Conservation (phyloP, 2,329 filamentous ascomycete species). For the Diaporthe vexans region DNA sequence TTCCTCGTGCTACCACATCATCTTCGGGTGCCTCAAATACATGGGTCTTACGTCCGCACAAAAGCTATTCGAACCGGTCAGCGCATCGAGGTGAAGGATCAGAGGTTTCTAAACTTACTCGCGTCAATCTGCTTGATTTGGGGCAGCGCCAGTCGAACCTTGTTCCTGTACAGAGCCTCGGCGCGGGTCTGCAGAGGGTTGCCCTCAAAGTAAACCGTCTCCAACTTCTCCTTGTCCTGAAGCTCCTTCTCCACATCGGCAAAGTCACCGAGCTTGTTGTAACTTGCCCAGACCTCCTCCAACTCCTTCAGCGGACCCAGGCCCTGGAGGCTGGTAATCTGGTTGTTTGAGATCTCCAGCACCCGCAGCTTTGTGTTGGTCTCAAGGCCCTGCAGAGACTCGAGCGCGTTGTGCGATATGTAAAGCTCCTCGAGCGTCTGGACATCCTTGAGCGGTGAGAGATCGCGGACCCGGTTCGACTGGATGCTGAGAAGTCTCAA, state of each 20-base stretch:
- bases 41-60: constrained; percentile 43
- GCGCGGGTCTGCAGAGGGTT: constrained; percentile 87
- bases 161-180: constrained; percentile 93
- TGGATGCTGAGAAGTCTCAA: constrained; percentile 93
- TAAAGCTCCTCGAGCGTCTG: constrained; percentile 91
- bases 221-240: constrained; percentile 81
- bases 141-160: constrained; percentile 88
- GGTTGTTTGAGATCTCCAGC: constrained; percentile 92
- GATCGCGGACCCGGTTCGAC: constrained; percentile 88
- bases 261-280: constrained; percentile 86
- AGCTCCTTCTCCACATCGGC: constrained; percentile 84
- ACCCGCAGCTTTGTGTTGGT: constrained; percentile 77
- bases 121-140: constrained; percentile 96
- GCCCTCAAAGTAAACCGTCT: constrained; percentile 96
- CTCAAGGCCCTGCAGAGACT: constrained; percentile 80
- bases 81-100: not conserved
- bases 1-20: not conserved
- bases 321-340: constrained; percentile 80
- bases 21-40: not conserved
- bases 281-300: constrained; percentile 95
- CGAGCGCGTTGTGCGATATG: constrained; percentile 93
- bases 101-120: constrained; percentile 73
- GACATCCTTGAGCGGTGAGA: constrained; percentile 81
- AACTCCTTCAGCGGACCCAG: constrained; percentile 77
- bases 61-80: constrained; percentile 48